Conservation (phyloP, 371 early-diverging fungal species). For the Circinella minor region DNA sequence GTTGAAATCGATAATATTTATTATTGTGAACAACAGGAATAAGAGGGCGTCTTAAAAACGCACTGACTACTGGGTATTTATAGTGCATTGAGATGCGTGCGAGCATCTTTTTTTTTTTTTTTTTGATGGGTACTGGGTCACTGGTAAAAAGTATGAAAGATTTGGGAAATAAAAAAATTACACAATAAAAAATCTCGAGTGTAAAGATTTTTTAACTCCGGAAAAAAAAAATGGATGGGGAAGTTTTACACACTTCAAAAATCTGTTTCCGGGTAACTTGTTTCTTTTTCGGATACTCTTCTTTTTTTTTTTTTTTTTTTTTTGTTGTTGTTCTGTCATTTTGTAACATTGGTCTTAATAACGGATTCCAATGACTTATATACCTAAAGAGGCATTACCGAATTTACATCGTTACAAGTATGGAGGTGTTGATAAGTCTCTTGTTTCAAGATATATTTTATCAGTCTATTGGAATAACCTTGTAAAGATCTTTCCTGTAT, state of each 20-base stretch:
- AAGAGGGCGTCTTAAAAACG: constrained; percentile 5
- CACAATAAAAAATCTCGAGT: no score
- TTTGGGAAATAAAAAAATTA: no score
- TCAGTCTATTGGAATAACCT: constrained; percentile 91
- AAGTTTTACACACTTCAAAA: no score
- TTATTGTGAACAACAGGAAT: neutral
- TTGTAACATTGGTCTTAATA: no score
- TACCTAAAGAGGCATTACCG: constrained; percentile 39
- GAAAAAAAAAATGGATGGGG: no score
- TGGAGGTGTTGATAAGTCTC: constrained; percentile 86
- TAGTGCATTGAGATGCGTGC: constrained; percentile 6
- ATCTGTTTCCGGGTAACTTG: no score
- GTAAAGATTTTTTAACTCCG: no score
- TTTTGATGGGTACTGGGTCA: no score
- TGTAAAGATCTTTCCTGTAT: constrained; percentile 85
- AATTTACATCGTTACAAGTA: constrained; percentile 86
- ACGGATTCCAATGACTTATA: constrained; percentile 30
- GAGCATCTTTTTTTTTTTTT: neutral
- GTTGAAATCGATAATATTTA: neutral
- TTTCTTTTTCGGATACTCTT: no score
- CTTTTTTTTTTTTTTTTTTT: no score
- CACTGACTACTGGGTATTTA: constrained; percentile 8
- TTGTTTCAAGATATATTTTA: constrained; percentile 88
- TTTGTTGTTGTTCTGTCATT: neutral
- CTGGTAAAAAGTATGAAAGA: no score